Evolutionary conservation across 2,329 filamentous ascomycete species (phyloP).

Genomic region (Calonectria pseudoreteaudii): DNA sequence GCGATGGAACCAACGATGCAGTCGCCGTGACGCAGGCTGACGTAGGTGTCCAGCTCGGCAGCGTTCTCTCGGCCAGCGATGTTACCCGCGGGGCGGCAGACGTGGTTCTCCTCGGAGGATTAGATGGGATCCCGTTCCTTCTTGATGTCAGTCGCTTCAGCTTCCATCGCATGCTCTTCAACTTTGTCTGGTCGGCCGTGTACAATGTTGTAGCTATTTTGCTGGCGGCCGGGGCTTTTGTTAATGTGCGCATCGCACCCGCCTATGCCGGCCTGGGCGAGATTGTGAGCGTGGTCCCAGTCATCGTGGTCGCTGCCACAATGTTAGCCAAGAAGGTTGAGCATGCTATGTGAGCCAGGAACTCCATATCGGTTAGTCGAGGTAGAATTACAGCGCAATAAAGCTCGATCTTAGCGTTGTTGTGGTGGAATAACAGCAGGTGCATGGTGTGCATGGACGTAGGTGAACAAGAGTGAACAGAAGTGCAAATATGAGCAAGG

Average conservation of each 20-base stretch:
- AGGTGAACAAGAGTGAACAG: too few species aligned
- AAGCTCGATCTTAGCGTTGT: not conserved
- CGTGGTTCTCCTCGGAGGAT: slow-evolving; percentile 65
- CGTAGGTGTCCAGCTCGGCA: slow-evolving; percentile 69
- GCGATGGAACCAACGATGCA: slow-evolving; percentile 75
- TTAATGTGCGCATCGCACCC: slow-evolving; percentile 61
- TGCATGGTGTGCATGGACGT: not conserved
- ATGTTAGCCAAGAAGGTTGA: slow-evolving; percentile 35
- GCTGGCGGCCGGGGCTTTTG: slow-evolving; percentile 69
- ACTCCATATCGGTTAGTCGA: not conserved
- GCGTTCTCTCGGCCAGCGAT: slow-evolving; percentile 54
- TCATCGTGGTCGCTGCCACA: slow-evolving; percentile 56
- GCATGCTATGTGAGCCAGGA: not conserved
- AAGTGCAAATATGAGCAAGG: too few species aligned
- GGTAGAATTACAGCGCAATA: not conserved
- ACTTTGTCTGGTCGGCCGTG: slow-evolving; percentile 71
- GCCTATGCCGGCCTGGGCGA: slow-evolving; percentile 71
- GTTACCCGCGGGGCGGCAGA: slow-evolving; percentile 68
- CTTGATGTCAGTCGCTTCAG: slow-evolving; percentile 58
- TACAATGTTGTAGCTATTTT: slow-evolving; percentile 74
- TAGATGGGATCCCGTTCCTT: slow-evolving; percentile 63
- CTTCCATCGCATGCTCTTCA: slow-evolving; percentile 63
- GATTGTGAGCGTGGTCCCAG: slow-evolving; percentile 73
- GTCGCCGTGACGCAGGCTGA: slow-evolving; percentile 70
- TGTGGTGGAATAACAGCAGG: not conserved